These are phyloP conservation scores for Candida nanaspora DNA, from an alignment of 805 yeast genomes.

Conservation along the genomic window DNA sequence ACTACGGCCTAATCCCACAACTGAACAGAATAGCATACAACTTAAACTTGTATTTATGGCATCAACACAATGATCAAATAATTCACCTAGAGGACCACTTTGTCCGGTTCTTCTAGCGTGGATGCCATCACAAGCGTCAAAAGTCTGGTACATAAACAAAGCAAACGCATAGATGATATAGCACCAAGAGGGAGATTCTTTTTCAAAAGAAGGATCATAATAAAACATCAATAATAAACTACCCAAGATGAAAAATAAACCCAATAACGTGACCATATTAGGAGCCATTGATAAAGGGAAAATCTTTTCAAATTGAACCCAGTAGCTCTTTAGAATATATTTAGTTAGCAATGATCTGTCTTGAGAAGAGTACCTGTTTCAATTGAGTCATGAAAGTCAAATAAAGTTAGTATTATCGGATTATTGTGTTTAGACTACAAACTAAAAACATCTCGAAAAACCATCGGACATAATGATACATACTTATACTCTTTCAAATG, in stretches of 20 bases:
- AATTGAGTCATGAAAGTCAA: background rate
- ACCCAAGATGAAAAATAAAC: constrained; percentile 61
- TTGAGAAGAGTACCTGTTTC: constrained; percentile 51
- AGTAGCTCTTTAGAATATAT: constrained; percentile 73
- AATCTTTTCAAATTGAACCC: constrained; percentile 62
- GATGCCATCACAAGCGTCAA: constrained; percentile 93
- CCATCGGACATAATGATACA: constrained; percentile 3
- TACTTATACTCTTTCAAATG: constrained; percentile 43
- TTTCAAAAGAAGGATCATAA: constrained; percentile 61
- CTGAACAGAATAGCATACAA: constrained; percentile 64
- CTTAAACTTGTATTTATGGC: constrained; percentile 70
- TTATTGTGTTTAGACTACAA: background rate
- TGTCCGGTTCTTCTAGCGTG: constrained; percentile 96
- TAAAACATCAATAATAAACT: constrained; percentile 61
- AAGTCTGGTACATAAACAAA: constrained; percentile 84
- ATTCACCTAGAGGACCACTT: constrained; percentile 88
- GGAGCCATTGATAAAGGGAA: constrained; percentile 93
- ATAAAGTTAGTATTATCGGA: background rate
- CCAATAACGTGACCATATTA: constrained; percentile 77
- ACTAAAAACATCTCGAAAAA: background rate
- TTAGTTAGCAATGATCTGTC: constrained; percentile 77
- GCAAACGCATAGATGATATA: constrained; percentile 75
- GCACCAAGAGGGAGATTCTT: constrained; percentile 67
- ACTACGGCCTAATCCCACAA: constrained; percentile 68
- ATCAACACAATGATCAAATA: constrained; percentile 83